Conservation (phyloP, 2,329 filamentous ascomycete species). For the Botrytis fabae region DNA sequence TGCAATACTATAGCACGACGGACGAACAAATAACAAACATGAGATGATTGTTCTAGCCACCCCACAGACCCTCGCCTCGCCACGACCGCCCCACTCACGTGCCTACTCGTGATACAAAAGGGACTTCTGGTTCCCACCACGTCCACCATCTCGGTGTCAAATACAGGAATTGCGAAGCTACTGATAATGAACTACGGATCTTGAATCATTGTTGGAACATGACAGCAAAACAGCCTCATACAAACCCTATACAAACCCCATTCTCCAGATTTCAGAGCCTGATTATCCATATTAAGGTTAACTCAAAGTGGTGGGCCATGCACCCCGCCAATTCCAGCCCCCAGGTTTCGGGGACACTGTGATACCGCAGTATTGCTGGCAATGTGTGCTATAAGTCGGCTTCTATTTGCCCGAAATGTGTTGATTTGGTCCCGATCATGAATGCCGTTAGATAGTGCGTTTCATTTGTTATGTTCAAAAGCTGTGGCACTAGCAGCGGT, state of each 20-base stretch:
- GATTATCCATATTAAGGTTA: fast-evolving
- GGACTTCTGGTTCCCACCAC: background rate
- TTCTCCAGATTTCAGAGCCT: background rate
- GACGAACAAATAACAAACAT: background rate
- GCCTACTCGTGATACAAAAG: background rate
- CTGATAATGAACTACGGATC: background rate
- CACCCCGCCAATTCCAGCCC: background rate
- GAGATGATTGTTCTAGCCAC: background rate
- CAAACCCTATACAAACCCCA: background rate
- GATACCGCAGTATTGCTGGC: background rate
- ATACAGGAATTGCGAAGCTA: background rate
- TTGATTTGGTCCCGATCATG: background rate
- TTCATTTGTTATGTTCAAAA: background rate
- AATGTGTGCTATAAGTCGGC: background rate
- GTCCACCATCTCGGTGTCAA: background rate
- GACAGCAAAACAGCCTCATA: no score
- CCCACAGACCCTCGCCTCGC: background rate
- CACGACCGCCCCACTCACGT: background rate
- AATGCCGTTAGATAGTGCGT: background rate
- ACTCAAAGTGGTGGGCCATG: background rate
- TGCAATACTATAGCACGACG: background rate
- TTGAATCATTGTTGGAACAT: background rate
- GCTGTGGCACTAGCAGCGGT: background rate
- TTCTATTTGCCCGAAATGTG: background rate
- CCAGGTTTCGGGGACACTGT: background rate